phyloP scores from a whole-genome alignment of 1,139 yeast genomes.

The Blastobotrys capitulatus region DNA sequence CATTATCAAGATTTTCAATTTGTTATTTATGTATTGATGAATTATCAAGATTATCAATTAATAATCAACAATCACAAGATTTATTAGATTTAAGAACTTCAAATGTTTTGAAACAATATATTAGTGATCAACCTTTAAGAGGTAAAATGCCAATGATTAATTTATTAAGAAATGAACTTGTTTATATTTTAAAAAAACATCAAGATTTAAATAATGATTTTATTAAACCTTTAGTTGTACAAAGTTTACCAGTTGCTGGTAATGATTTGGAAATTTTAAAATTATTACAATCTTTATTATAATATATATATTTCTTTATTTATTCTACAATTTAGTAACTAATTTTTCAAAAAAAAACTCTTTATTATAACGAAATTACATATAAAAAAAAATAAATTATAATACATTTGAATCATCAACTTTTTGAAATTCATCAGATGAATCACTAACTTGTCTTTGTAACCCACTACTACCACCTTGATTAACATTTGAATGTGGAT shows the following conservation, averaged over 20 bases:
- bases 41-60: constrained; percentile 28
- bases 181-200: constrained; percentile 21
- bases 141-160: constrained; percentile 50
- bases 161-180: constrained; percentile 46
- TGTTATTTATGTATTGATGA: constrained; percentile 47
- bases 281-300: constrained; percentile 7
- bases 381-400: neutral
- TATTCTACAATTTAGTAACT: no score
- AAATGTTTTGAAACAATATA: constrained; percentile 45
- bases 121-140: constrained; percentile 47
- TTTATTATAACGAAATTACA: neutral
- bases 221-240: constrained; percentile 7
- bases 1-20: constrained; percentile 37
- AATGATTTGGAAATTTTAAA: constrained; percentile 2
- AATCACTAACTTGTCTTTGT: neutral
- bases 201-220: neutral
- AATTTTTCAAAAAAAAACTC: neutral
- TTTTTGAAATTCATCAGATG: constrained; percentile 7
- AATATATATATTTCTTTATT: neutral
- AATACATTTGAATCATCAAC: constrained; percentile 4
- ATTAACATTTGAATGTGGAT: neutral
- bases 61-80: neutral
- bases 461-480: neutral
- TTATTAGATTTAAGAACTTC: constrained; percentile 44
- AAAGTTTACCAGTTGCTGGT: constrained; percentile 6